A percentile compares a stretch with the other conserved stretches of the same genome.
Conservation (phyloP, 2,329 filamentous ascomycete species). For the Neophaeococcomyces mojaviensis region DNA sequence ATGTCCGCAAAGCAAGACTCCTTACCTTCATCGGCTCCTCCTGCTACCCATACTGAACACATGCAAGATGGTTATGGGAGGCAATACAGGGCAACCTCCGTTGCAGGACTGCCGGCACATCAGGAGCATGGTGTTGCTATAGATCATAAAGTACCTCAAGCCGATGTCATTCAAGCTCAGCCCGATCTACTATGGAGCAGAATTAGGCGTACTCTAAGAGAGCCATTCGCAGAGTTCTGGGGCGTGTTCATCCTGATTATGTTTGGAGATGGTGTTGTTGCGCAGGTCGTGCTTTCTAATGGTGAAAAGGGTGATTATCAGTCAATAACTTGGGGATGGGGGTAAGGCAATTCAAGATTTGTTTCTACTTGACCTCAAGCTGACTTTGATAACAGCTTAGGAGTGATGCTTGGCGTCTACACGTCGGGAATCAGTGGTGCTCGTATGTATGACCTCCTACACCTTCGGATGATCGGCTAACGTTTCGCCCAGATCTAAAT, state of each 20-base stretch:
- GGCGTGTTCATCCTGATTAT: conserved; percentile 61
- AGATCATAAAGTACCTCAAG: conserved; percentile 28
- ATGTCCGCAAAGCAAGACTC: conserved; percentile 18
- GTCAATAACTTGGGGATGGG: conserved; percentile 47
- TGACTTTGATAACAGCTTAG: conserved; percentile 38
- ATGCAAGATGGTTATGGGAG: conserved; percentile 4
- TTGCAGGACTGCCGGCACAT: conserved; percentile 13
- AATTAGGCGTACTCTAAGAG: conserved; percentile 45
- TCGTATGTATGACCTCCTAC: conserved; percentile 32
- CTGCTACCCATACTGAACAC: conserved; percentile 14
- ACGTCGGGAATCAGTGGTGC: conserved; percentile 52
- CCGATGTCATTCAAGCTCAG: conserved; percentile 21
- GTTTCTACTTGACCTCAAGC: conserved; percentile 7
- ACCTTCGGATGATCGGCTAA: background rate
- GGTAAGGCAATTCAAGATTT: conserved; percentile 26
- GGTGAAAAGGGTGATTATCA: conserved; percentile 41
- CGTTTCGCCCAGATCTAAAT: conserved; percentile 41
- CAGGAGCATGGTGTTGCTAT: conserved; percentile 28
- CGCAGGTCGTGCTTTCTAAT: conserved; percentile 57
- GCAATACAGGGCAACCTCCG: conserved; percentile 16
- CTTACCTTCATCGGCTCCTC: conserved; percentile 12
- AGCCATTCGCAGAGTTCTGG: conserved; percentile 60
- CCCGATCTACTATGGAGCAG: conserved; percentile 44
- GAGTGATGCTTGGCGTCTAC: conserved; percentile 63
- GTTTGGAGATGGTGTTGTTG: conserved; percentile 65